Evolutionary conservation across 1,139 yeast genomes (phyloP), one percentile per base, ranked within the genome.

Genomic region (Meyerozyma smithsonii): DNA sequence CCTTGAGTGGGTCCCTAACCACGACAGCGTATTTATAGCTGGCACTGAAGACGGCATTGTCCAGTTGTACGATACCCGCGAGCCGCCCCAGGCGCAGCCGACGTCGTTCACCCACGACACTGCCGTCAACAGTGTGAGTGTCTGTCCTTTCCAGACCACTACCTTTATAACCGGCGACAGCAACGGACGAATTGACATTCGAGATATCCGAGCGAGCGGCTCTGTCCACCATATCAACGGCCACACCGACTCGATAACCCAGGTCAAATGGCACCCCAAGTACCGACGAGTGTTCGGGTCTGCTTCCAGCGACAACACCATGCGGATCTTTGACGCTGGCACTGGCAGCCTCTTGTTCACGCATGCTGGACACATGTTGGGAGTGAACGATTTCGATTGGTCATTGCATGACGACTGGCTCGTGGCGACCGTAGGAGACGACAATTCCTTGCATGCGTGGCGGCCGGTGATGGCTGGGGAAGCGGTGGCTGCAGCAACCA

Each of bases 311-410:
- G 97, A 90, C 58, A 74, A 80, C 5, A 61, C 77, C 32, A 90
- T 86, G 8, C 77, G 79, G 50, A 41, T 92, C 2, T 85, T 88
- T 81, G 90, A 88, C 54, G 59, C 80, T 3, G 53, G 74, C 2
- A 55, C 58, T 24, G 55, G 59, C 48, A 76, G 70, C 41, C 61
- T 81, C 35, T 44, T 81, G 17, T 90, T 92, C 55, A 72, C 77
- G 26, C 98, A 94, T 59, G 87, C 84, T 10, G 98, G 98, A 0
- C 99, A 92, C 58, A 79, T 92, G 74, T 69, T 84, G 41, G 90
- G 94, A 17, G 86, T 92, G 12, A 82, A 84, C 52, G 97, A 90
- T 55, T 68, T 90, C 36, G 77, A 82, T 36, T 92, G 98, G 98
- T 86, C 89, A 43, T 77, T 81, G 1, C 81, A 79, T 47, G 84